Percentiles rank a stretch among this genome's conserved stretches.
phyloP scores from a whole-genome alignment of 257 asterid genomes.

The Nicotiana benthamiana region DNA sequence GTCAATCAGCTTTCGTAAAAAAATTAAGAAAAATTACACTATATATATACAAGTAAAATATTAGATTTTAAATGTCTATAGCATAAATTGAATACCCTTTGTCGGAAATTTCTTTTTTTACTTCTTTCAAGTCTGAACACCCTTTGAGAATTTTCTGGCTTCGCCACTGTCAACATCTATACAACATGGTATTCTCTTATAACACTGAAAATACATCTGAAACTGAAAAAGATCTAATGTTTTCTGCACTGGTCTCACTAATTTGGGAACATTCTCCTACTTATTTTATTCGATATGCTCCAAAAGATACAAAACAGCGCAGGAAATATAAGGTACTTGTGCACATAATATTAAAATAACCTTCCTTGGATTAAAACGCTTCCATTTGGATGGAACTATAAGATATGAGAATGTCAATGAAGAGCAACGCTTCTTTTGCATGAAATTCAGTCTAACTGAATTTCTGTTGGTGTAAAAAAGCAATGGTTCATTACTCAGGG shows the following conservation, averaged over 20 bases:
- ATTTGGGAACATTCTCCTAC: not conserved
- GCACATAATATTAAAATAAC: not conserved
- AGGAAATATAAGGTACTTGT: not conserved
- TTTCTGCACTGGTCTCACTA: not conserved
- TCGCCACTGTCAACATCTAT: not conserved
- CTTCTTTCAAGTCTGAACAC: too few species aligned
- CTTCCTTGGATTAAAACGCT: not conserved
- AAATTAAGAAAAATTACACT: too few species aligned
- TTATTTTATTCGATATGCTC: not conserved
- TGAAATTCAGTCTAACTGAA: not conserved
- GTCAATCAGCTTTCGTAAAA: too few species aligned
- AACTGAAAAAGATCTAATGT: too few species aligned
- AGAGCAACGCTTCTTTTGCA: not conserved
- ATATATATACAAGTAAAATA: too few species aligned
- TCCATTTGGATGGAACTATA: not conserved
- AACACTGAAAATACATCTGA: too few species aligned
- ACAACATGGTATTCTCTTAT: not conserved
- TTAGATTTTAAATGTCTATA: too few species aligned
- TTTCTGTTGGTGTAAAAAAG: not conserved
- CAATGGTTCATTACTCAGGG: not conserved
- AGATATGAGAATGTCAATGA: not conserved
- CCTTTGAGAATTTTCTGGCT: too few species aligned
- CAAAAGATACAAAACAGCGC: not conserved
- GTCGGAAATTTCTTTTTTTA: too few species aligned
- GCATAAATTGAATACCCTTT: too few species aligned